Evolutionary conservation across 805 yeast species (phyloP).

Genomic region (Blastobotrys chiropterorum): DNA sequence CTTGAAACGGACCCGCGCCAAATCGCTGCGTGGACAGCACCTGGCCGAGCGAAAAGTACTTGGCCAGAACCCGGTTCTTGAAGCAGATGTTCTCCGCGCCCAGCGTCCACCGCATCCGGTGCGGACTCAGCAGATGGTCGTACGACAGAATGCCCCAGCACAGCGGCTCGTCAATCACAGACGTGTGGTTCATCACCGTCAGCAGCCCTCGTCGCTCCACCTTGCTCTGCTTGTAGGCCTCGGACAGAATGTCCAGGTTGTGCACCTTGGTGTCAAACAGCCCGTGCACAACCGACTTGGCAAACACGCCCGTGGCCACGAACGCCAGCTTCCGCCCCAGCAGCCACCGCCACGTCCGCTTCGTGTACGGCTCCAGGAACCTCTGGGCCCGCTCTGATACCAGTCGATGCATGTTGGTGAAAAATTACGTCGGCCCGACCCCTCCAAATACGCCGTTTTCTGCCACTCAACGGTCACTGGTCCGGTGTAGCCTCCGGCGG

Average conservation of each 20-base stretch:
- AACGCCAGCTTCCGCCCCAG: slow-evolving; percentile 63
- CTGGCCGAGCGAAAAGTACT: slow-evolving; percentile 81
- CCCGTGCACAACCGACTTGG: slow-evolving; percentile 55
- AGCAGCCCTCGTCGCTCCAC: slow-evolving; percentile 66
- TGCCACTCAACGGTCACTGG: too few relatives aligned
- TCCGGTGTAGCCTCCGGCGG: too few relatives aligned
- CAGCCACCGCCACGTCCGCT: slow-evolving; percentile 57
- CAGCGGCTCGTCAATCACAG: slow-evolving; percentile 74
- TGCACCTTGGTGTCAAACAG: slow-evolving; percentile 60
- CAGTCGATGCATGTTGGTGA: slow-evolving; percentile 1
- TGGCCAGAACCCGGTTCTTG: slow-evolving; percentile 23
- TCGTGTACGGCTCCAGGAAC: slow-evolving; percentile 57
- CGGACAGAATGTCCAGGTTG: slow-evolving; percentile 57
- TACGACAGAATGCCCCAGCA: slow-evolving; percentile 82
- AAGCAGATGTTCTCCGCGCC: slow-evolving; percentile 93
- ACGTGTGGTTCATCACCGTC: slow-evolving; percentile 85
- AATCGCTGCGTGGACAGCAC: slow-evolving; percentile 81
- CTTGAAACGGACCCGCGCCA: slow-evolving; percentile 92
- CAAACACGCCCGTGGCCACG: slow-evolving; percentile 52
- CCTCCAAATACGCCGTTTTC: too few relatives aligned
- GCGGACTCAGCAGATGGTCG: slow-evolving; percentile 54
- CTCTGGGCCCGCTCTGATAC: slow-evolving; percentile 51
- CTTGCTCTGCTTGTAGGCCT: slow-evolving; percentile 56
- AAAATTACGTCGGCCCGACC: not conserved
- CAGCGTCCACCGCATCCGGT: slow-evolving; percentile 82